A percentile compares a stretch with the other conserved stretches of the same genome.
Conservation (phyloP, 2,329 filamentous ascomycete genomes). For the Phyllosticta citriasiana region DNA sequence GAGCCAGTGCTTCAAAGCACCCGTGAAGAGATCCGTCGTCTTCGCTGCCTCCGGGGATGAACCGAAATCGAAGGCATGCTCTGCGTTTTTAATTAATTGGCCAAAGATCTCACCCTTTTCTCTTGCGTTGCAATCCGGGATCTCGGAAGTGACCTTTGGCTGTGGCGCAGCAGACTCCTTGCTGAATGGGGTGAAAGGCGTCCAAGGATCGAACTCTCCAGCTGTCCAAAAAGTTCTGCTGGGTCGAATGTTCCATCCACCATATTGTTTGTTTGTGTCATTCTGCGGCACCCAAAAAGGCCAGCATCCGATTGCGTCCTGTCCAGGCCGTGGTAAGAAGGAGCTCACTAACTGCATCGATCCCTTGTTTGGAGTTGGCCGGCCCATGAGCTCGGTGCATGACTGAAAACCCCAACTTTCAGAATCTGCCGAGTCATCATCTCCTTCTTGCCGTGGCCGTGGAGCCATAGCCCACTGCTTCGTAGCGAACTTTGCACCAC, state of each 20-base stretch:
- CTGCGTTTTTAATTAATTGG: slow-evolving; percentile 34
- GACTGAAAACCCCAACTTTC: slow-evolving; percentile 41
- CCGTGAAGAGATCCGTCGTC: slow-evolving; percentile 29
- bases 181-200: slow-evolving; percentile 36
- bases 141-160: slow-evolving; percentile 27
- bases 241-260: slow-evolving; percentile 43
- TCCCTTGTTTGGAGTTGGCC: slow-evolving; percentile 40
- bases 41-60: slow-evolving; percentile 20
- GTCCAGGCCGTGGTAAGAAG: no score
- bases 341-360: slow-evolving; percentile 31
- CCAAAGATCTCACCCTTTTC: slow-evolving; percentile 36
- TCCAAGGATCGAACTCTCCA: slow-evolving; percentile 45
- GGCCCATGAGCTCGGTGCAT: slow-evolving; percentile 45
- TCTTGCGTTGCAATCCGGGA: slow-evolving; percentile 36
- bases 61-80: slow-evolving; percentile 42
- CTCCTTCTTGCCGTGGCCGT: no score
- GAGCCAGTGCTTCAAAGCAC: slow-evolving; percentile 38
- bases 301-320: no score
- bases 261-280: slow-evolving; percentile 30
- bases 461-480: slow-evolving; percentile 28
- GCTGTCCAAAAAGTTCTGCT: slow-evolving; percentile 42
- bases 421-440: no score
- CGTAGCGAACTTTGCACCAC: slow-evolving; percentile 32
- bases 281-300: slow-evolving; percentile 11
- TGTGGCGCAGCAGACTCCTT: slow-evolving; percentile 32